Conservation (phyloP, 2,329 filamentous ascomycete species). For the Neonectria neomacrospora region DNA sequence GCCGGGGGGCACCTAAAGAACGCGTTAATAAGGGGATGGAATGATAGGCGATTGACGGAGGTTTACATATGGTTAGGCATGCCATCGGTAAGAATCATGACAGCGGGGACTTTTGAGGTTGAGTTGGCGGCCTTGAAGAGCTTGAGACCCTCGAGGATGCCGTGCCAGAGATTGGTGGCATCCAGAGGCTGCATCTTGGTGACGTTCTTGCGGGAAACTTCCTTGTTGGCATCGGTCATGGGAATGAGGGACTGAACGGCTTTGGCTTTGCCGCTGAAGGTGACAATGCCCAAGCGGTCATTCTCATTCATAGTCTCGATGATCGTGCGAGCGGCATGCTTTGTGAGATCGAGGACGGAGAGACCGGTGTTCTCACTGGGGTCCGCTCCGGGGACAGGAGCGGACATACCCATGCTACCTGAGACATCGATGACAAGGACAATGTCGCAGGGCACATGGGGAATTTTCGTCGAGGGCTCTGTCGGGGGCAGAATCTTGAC, state of each 20-base stretch:
- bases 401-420: slow-evolving; percentile 62
- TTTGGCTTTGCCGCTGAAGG: slow-evolving; percentile 57
- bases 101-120: slow-evolving; percentile 56
- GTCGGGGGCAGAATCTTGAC: slow-evolving; percentile 59
- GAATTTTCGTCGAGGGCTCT: slow-evolving; percentile 43
- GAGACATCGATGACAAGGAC: slow-evolving; percentile 72
- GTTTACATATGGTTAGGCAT: slow-evolving; percentile 63
- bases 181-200: slow-evolving; percentile 51
- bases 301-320: slow-evolving; percentile 64
- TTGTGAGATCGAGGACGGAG: slow-evolving; percentile 67
- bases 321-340: slow-evolving; percentile 69
- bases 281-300: slow-evolving; percentile 69
- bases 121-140: slow-evolving; percentile 53
- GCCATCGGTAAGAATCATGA: slow-evolving; percentile 67
- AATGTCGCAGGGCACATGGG: slow-evolving; percentile 66
- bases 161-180: slow-evolving; percentile 68
- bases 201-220: slow-evolving; percentile 54
- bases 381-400: slow-evolving; percentile 59
- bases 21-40: background rate
- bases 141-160: slow-evolving; percentile 61
- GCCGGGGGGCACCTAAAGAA: slow-evolving; percentile 55
- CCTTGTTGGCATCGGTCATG: slow-evolving; percentile 62
- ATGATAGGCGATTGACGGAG: rapidly evolving
- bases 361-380: slow-evolving; percentile 62
- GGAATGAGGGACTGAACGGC: slow-evolving; percentile 58